Conservation (phyloP, 208 protist genomes). For the Leishmania gerbilli region DNA sequence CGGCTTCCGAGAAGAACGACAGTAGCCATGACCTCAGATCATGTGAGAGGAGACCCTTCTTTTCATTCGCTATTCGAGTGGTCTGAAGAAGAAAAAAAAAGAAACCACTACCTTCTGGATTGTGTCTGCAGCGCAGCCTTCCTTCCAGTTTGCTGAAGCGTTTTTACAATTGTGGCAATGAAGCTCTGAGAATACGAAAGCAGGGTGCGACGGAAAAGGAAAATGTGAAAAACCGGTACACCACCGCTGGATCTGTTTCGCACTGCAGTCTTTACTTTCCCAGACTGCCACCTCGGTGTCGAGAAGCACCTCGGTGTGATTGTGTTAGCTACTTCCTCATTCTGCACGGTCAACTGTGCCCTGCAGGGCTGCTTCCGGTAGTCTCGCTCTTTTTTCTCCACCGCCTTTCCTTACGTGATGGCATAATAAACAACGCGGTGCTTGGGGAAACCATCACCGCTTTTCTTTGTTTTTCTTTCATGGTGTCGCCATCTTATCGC, state of each 20-base stretch:
- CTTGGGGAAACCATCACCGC: neutral
- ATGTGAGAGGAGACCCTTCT: neutral
- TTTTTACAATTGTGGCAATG: neutral
- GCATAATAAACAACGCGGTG: neutral
- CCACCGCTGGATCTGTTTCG: neutral
- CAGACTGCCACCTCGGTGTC: neutral
- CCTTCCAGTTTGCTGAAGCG: neutral
- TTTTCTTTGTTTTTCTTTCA: neutral
- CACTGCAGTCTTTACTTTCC: neutral
- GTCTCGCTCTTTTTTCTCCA: neutral
- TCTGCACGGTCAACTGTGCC: neutral
- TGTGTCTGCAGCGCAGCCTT: neutral
- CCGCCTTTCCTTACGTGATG: neutral
- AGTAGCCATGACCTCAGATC: neutral
- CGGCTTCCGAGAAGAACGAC: neutral
- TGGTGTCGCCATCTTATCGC: neutral
- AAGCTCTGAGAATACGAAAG: neutral
- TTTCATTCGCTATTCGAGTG: neutral
- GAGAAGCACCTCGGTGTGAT: neutral
- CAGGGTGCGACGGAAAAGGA: neutral
- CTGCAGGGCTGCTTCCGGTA: neutral
- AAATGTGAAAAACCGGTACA: neutral
- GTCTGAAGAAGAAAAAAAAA: neutral
- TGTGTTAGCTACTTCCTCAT: neutral
- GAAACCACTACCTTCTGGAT: neutral